These are phyloP conservation scores for Fusarium verrucosum DNA, from an alignment of 2,329 filamentous ascomycete genomes.

Conservation along the genomic window DNA sequence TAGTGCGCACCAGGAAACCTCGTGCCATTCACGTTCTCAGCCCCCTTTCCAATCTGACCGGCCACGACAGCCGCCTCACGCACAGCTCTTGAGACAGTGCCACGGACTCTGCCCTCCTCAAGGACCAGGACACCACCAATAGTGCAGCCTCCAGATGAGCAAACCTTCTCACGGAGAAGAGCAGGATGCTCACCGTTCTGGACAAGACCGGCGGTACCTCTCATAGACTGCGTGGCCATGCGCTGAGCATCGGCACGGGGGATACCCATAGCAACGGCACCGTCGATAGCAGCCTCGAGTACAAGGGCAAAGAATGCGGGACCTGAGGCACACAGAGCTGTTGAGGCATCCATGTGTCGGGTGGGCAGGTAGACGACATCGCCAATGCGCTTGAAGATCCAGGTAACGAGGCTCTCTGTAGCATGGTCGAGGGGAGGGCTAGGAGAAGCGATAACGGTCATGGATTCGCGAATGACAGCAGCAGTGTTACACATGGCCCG, in stretches of 20 bases:
- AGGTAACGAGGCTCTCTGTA: slow-evolving; percentile 69
- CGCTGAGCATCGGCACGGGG: slow-evolving; percentile 75
- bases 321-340: slow-evolving; percentile 77
- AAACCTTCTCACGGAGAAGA: slow-evolving; percentile 78
- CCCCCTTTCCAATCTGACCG: slow-evolving; percentile 63
- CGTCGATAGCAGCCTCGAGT: slow-evolving; percentile 79
- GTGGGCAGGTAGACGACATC: slow-evolving; percentile 74
- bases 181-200: slow-evolving; percentile 79
- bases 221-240: slow-evolving; percentile 84
- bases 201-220: slow-evolving; percentile 75
- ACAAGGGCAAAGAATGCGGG: slow-evolving; percentile 81
- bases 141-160: slow-evolving; percentile 79
- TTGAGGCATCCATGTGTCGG: slow-evolving; percentile 75
- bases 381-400: slow-evolving; percentile 81
- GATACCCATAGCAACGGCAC: slow-evolving; percentile 80
- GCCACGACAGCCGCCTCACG: slow-evolving; percentile 76
- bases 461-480: slow-evolving; percentile 78
- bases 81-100: slow-evolving; percentile 72
- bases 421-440: slow-evolving; percentile 65
- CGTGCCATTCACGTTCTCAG: slow-evolving; percentile 52
- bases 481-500: slow-evolving; percentile 89
- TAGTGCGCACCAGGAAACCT: slow-evolving; percentile 29
- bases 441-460: slow-evolving; percentile 79
- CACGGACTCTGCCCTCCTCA: slow-evolving; percentile 76
- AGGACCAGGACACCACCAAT: slow-evolving; percentile 77